Conservation (phyloP, 768 basidiomycete genomes). For the Heimioporus sp. region DNA sequence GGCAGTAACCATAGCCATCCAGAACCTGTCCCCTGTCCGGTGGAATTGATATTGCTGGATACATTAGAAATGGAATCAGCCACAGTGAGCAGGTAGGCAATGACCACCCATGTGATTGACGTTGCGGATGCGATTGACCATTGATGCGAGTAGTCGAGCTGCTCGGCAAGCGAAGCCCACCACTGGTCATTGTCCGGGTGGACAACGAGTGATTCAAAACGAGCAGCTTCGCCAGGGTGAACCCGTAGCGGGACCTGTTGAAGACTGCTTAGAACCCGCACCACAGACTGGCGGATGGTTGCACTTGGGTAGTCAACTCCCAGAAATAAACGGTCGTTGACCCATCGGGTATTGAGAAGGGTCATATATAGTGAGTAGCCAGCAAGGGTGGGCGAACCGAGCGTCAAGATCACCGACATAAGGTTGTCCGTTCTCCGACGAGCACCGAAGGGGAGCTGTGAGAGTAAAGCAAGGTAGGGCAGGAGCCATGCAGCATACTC, state of each 20-base stretch:
- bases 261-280: no score
- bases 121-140: slow-evolving; percentile 40
- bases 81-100: slow-evolving; percentile 36
- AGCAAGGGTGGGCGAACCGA: slow-evolving; percentile 46
- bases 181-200: no score
- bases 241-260: no score
- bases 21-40: slow-evolving; percentile 38
- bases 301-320: no score
- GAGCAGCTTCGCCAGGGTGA: no score
- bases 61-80: slow-evolving; percentile 16
- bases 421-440: slow-evolving; percentile 40
- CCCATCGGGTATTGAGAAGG: slow-evolving; percentile 42
- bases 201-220: no score
- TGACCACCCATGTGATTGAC: slow-evolving; percentile 42
- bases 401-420: slow-evolving; percentile 40
- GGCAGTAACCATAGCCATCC: slow-evolving; percentile 45
- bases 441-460: slow-evolving; percentile 49
- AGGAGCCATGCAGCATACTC: slow-evolving; percentile 45
- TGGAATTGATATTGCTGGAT: slow-evolving; percentile 23
- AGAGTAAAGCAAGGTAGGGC: slow-evolving; percentile 47
- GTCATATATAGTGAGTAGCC: slow-evolving; percentile 45
- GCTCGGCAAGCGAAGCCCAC: slow-evolving; percentile 25
- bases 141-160: slow-evolving; percentile 37
- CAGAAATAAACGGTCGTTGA: slow-evolving; percentile 33
- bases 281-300: no score